Percentiles rank a stretch among this genome's conserved stretches.
phyloP scores from a whole-genome alignment of 2,329 filamentous ascomycete species.

The Fusarium tjaetaba region DNA sequence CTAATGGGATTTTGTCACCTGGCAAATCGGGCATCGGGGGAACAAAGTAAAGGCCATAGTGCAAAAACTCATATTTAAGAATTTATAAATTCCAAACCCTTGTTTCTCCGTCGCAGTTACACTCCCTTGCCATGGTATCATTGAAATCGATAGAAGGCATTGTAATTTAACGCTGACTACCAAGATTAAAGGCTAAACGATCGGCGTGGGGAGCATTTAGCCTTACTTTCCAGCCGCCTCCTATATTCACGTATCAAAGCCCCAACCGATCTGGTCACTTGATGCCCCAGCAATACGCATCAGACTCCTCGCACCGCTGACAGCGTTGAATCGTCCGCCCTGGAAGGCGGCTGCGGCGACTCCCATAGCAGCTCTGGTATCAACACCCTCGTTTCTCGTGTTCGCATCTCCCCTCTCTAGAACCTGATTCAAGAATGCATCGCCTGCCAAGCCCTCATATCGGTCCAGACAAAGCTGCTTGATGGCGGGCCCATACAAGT shows the following conservation, averaged over 20 bases:
- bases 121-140: background rate
- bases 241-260: conserved; percentile 28
- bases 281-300: conserved; percentile 23
- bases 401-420: conserved; percentile 12
- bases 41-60: background rate
- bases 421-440: conserved; percentile 28
- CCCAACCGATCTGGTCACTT: conserved; percentile 35
- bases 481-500: conserved; percentile 25
- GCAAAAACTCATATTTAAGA: background rate
- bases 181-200: background rate
- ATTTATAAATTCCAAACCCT: background rate
- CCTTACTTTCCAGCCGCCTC: background rate
- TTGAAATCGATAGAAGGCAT: background rate
- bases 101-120: background rate
- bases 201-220: accelerated
- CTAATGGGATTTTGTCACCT: background rate
- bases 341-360: conserved; percentile 30
- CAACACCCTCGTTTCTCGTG: background rate
- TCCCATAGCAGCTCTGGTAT: conserved; percentile 20
- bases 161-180: background rate
- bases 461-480: conserved; percentile 32
- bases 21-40: background rate
- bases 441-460: conserved; percentile 32
- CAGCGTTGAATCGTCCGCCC: conserved; percentile 22
- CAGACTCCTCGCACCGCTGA: conserved; percentile 11